Base-by-base conservation (phyloP, 2,329 filamentous ascomycete genomes). In the Sporothrix inflata region DNA sequence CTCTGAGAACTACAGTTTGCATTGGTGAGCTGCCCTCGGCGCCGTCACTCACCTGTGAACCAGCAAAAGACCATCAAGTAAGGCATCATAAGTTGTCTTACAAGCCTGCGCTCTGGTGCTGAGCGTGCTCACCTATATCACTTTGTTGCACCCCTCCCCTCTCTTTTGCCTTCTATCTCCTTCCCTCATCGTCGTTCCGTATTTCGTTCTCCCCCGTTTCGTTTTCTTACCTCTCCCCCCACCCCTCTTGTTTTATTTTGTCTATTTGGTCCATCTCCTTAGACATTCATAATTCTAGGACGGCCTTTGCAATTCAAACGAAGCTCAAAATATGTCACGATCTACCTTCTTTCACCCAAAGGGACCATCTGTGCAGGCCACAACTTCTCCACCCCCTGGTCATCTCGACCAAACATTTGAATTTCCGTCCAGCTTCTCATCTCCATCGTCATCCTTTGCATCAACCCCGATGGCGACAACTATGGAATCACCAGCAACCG, bases 191-290 rank as follows among this genome's bases (percentile, higher is more conserved):
- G 30, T 6, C 27, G 4, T 55, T 2, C 40, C 14, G 14, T 57
- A 42, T 6, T 27, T 24, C 14, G 27, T 24, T 49, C 14, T 53
- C 47, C 19, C 19, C 24, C 21, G 8, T 60, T 27, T 40, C 34
- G 3, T 21, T 21, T 21, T 47, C 19, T 9, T 45, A 27, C 16
- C 38, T 42, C 8, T 67, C 8, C 34, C 40, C 19, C 12, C 34
- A 27, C 42, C 51, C 71, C 53, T 74, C 71, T 73, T 74, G 9
- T 68, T 75, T 74, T n/a, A n/a, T 42, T 47, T 60, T 27, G 30
- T 49, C 14, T 49, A 9, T 57, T 27, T 27, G 51, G 51, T 3
- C 51, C 24, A 7, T 21, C 9, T 5, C 4, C 21, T 27, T 63
- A n/a, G 38, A 8, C 51, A 12, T 14, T 27, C 9, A 30, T 27